Percentiles rank a stretch among this genome's conserved stretches.
Evolutionary conservation across 768 basidiomycete genomes (phyloP).

Genomic region (Naganishia friedmannii): DNA sequence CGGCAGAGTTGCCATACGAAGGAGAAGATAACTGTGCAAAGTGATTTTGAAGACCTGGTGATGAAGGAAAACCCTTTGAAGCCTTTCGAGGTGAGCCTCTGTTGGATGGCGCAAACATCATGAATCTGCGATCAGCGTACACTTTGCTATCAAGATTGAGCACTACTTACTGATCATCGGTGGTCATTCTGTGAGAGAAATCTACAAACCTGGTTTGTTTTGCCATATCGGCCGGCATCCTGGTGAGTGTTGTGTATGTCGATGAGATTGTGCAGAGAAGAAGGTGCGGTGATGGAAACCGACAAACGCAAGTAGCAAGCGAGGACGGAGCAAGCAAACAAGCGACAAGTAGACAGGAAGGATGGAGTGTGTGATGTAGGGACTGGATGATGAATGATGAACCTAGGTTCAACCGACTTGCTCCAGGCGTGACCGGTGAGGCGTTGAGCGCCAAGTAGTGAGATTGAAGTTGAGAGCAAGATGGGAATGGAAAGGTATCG

Average conservation of each 20-base stretch:
- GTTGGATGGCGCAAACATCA: background rate
- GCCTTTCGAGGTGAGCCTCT: background rate
- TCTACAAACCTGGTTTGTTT: background rate
- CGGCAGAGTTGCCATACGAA: constrained; percentile 12
- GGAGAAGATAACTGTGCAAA: background rate
- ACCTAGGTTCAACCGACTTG: too few relatives aligned
- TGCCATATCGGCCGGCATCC: background rate
- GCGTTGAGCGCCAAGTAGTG: too few relatives aligned
- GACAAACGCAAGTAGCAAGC: background rate
- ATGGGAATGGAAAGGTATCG: too few relatives aligned
- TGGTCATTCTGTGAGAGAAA: background rate
- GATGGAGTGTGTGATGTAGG: background rate
- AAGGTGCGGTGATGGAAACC: background rate
- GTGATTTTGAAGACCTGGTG: background rate
- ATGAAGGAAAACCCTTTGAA: background rate
- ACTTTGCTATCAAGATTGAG: background rate
- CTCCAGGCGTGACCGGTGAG: too few relatives aligned
- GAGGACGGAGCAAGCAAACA: constrained; percentile 14
- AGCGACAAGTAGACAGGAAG: constrained; percentile 6
- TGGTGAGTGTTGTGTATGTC: background rate
- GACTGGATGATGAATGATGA: background rate
- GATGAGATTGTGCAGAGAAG: background rate
- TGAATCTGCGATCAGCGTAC: background rate
- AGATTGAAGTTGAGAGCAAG: too few relatives aligned
- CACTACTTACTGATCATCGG: background rate